A percentile compares a stretch with the other conserved stretches of the same genome.
phyloP scores from a whole-genome alignment of 331 rosid genomes.

The Quercus lobata region DNA sequence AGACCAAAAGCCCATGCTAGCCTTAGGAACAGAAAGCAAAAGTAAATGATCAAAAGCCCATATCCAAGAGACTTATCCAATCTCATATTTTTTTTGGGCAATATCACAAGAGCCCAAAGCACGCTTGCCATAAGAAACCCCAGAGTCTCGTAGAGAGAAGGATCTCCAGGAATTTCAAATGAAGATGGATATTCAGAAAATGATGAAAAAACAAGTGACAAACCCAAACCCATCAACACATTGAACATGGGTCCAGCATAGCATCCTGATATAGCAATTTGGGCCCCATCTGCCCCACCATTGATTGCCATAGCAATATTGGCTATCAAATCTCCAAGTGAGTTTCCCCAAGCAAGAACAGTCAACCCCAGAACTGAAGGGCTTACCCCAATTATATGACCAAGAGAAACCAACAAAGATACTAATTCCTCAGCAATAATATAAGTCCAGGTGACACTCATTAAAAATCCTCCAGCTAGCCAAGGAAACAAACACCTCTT shows the following conservation, averaged over 20 bases:
- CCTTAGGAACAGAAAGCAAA: conserved; percentile 52
- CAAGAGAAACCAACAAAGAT: conserved; percentile 66
- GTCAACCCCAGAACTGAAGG: conserved; percentile 76
- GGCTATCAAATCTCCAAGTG: conserved; percentile 78
- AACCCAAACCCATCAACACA: conserved; percentile 66
- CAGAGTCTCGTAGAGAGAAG: conserved; percentile 43
- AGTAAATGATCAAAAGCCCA: conserved; percentile 60
- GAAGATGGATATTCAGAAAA: conserved; percentile 51
- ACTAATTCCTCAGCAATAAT: conserved; percentile 73
- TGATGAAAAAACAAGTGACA: conserved; percentile 49
- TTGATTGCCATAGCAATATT: conserved; percentile 74
- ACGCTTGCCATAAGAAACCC: conserved; percentile 54
- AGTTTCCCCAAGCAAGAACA: conserved; percentile 84
- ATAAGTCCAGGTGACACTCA: conserved; percentile 80
- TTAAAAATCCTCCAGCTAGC: conserved; percentile 67
- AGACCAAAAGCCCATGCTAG: conserved; percentile 39
- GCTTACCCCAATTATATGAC: conserved; percentile 46
- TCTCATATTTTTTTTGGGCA: conserved; percentile 63
- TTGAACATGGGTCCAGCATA: conserved; percentile 88
- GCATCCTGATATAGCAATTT: conserved; percentile 77
- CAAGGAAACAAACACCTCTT: conserved; percentile 50
- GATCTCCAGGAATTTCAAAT: conserved; percentile 37
- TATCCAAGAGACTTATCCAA: conserved; percentile 63
- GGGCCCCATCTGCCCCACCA: conserved; percentile 72
- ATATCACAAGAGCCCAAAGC: conserved; percentile 71